Conservation (phyloP, 768 basidiomycete species). For the Hemileccinum rubropunctum region DNA sequence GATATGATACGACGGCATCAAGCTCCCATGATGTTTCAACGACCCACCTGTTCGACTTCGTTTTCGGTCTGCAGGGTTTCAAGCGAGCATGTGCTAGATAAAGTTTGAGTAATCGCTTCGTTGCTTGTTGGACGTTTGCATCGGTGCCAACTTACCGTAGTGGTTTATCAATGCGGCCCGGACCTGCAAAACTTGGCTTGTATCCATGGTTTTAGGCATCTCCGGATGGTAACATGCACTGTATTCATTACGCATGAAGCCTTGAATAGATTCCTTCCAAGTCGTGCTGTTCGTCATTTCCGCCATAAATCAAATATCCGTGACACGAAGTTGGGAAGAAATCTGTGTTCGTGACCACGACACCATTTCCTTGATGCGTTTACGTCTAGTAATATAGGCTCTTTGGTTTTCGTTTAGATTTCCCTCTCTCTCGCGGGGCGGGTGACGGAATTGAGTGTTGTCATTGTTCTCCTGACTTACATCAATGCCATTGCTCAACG, state of each 20-base stretch:
- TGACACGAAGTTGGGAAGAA: not conserved
- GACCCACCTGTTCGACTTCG: no score
- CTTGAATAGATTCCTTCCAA: slow-evolving; percentile 12
- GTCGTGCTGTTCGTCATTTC: slow-evolving; percentile 4
- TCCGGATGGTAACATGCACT: slow-evolving; percentile 5
- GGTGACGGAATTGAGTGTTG: slow-evolving; percentile 6
- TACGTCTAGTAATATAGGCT: slow-evolving; percentile 22
- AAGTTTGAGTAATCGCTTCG: not conserved
- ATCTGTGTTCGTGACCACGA: not conserved
- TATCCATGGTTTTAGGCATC: slow-evolving; percentile 1
- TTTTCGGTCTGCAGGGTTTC: not conserved
- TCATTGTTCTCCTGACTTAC: slow-evolving; percentile 9
- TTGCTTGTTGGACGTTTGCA: not conserved
- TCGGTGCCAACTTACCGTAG: not conserved
- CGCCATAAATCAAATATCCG: slow-evolving; percentile 9
- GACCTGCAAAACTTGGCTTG: not conserved
- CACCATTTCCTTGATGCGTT: slow-evolving; percentile 2
- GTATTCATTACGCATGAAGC: slow-evolving; percentile 4
- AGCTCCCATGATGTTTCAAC: no score
- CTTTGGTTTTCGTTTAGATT: slow-evolving; percentile 6
- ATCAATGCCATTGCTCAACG: slow-evolving; percentile 6
- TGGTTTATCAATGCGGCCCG: no score
- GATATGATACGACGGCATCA: no score
- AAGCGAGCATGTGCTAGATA: not conserved
- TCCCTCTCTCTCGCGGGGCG: no score